Percentiles rank a stretch among this genome's conserved stretches.
phyloP scores from a whole-genome alignment of 495 filamentous ascomycete genomes.

The Trichoderma parareesei region DNA sequence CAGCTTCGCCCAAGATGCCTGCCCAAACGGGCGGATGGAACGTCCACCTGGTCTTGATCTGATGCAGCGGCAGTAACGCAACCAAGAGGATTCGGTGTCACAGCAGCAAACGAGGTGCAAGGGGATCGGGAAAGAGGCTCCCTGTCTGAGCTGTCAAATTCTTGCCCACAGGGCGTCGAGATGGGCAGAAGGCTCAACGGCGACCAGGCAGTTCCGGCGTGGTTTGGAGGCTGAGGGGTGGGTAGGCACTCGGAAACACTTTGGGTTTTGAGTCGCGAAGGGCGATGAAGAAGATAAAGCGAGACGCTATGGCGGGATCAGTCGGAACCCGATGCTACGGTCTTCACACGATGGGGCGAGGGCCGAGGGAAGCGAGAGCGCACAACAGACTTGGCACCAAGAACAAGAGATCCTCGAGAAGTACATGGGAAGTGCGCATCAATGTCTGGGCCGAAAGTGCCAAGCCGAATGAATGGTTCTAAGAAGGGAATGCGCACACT shows the following conservation, averaged over 20 bases:
- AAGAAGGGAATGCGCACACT: too few species aligned
- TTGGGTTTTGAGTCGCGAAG: neutral
- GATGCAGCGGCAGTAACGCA: conserved; percentile 7
- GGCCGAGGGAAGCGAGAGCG: neutral
- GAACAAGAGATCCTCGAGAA: neutral
- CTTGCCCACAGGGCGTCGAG: too few species aligned
- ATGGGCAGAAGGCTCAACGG: neutral
- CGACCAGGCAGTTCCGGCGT: neutral
- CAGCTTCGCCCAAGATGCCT: neutral
- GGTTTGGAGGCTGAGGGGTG: neutral
- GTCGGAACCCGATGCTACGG: neutral
- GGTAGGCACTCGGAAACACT: neutral
- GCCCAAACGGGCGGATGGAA: neutral
- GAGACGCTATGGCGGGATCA: neutral
- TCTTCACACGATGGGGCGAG: neutral
- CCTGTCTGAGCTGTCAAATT: neutral
- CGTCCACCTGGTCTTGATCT: neutral
- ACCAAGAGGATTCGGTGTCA: neutral
- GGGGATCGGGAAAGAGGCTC: neutral
- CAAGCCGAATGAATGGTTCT: neutral
- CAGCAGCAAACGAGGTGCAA: neutral
- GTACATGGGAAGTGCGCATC: neutral
- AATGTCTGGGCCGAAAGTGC: neutral
- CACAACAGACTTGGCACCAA: neutral
- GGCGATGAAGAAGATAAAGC: neutral